Evolutionary conservation across 2,329 filamentous ascomycete genomes (phyloP), one percentile per base, ranked within the genome.

Genomic region (Epichloe amarillans): DNA sequence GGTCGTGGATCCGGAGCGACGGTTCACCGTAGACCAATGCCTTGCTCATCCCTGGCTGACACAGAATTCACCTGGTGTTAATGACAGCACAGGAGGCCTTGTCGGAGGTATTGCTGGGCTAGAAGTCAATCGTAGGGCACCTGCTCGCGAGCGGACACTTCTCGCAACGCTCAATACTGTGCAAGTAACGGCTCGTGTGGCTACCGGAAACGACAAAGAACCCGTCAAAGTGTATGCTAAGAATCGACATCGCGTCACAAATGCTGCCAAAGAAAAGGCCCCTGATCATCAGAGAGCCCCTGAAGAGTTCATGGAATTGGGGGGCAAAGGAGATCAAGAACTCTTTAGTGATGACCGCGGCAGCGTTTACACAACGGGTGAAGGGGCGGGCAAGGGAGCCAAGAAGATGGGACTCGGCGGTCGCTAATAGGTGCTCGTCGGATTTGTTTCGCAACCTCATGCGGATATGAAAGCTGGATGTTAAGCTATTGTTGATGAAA

Each of bases 1-100:
- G 47, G 86, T 87, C 2, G 89, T 96, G 36, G 83, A 96, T 56
- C 83, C 88, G 2, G 81, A 88, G 30, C 80, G 84, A 65, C 82
- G 93, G 46, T 91, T 86, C 66, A 91, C 86, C 0, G 82, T 98
- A 53, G 90, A 97, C 56, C 82, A 95, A 60, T 97, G 93, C 62
- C 76, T 98, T 10, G 74, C 85, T 57, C 93, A 98, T 62, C 89
- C 91, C 0, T 98, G 93, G 93, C 79, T 88, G 50, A 88, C 81
- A 0, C 76, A 80, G 55, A 77, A 69, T 40, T 56, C 64, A 14
- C 71, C 79, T 37, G 82, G 76, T 53, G 73, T 84, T 33, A 83
- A 82, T 54, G 91, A 96, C 69, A 95, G 89, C 68, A 96, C 90
- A 15, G 89, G 94, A 61, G 90, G 91, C 5, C 75, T 98, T 21